Evolutionary conservation across 2,329 filamentous ascomycete species (phyloP), one percentile per base, ranked within the genome.

Genomic region (Claviceps pusilla): DNA sequence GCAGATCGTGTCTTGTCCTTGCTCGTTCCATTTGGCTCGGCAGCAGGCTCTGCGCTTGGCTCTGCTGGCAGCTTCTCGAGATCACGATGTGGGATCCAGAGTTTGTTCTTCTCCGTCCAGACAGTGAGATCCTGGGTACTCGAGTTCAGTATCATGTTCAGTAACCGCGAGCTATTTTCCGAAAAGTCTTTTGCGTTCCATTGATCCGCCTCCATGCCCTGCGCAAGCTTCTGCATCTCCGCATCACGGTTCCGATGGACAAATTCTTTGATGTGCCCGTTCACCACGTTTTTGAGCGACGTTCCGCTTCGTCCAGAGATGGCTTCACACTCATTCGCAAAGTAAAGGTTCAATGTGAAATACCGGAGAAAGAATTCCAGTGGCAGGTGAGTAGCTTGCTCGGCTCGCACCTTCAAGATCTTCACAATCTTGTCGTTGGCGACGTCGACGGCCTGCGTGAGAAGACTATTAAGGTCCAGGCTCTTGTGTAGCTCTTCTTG

Each of bases 271-370:
- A 94, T 91, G 59, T 94, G 88, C 35, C 76, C 77, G 60, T 91
- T 90, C 56, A 94, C 85, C 37, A 89, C 79, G 19, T 79, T 87
- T 69, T 91, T 91, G 6, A 94, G 71, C 1, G 82, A 75, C 3
- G 82, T 84, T 9, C 87, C 86, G 56, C 86, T 86, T 55, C 86
- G 79, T 0, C 88, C 87, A 28, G 86, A 91, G 24, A 93, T 83
- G 16, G 86, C 84, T 67, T 94, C 88, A 63, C 88, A 93, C 65
- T 94, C 88, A 57, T 89, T 89, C 49, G 86, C 85, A 66, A 94
- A 93, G 54, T 89, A 79, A 7, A 89, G 74, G 62, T 91, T 93
- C 39, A 94, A 75, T 1, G 80, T 87, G 61, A 91, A 90, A 66
- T 93, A 93, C 42, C 88, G 80, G 47, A 93, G 70, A 66, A 94